phyloP scores from a whole-genome alignment of 2,329 filamentous ascomycete genomes.

The Microcera coccophila region DNA sequence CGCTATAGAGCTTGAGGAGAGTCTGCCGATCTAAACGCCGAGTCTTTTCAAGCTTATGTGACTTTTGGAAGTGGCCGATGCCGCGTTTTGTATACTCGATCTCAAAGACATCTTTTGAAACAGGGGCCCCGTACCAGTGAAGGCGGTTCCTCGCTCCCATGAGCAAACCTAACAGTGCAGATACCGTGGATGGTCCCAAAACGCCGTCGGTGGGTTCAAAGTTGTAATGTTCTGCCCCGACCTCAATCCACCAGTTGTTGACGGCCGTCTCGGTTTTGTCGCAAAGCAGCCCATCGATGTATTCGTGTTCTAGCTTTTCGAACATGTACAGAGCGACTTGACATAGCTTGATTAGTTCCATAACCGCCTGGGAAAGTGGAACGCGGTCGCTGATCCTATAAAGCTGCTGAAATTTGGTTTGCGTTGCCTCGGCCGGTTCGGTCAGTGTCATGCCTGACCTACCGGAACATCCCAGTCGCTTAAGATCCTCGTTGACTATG shows the following conservation, averaged over 20 bases:
- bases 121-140: conserved; percentile 76
- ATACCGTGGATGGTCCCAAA: conserved; percentile 85
- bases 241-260: conserved; percentile 93
- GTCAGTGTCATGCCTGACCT: conserved; percentile 79
- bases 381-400: conserved; percentile 85
- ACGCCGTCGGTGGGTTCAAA: conserved; percentile 90
- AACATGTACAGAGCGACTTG: conserved; percentile 87
- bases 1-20: conserved; percentile 71
- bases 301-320: conserved; percentile 79
- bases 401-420: conserved; percentile 86
- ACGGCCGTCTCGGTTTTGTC: conserved; percentile 89
- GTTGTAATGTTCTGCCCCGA: conserved; percentile 88
- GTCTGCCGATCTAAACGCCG: conserved; percentile 80
- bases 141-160: conserved; percentile 88
- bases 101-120: conserved; percentile 90
- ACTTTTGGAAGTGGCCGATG: conserved; percentile 85
- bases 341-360: conserved; percentile 86
- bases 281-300: conserved; percentile 87
- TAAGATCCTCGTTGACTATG: conserved; percentile 91
- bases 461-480: conserved; percentile 86
- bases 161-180: conserved; percentile 79
- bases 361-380: conserved; percentile 70
- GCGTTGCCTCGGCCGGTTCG: conserved; percentile 72
- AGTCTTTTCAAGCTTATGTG: conserved; percentile 73
- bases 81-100: conserved; percentile 76